These are phyloP conservation scores for Phlegmacium glaucopus DNA, from an alignment of 768 basidiomycete genomes.

Conservation along the genomic window DNA sequence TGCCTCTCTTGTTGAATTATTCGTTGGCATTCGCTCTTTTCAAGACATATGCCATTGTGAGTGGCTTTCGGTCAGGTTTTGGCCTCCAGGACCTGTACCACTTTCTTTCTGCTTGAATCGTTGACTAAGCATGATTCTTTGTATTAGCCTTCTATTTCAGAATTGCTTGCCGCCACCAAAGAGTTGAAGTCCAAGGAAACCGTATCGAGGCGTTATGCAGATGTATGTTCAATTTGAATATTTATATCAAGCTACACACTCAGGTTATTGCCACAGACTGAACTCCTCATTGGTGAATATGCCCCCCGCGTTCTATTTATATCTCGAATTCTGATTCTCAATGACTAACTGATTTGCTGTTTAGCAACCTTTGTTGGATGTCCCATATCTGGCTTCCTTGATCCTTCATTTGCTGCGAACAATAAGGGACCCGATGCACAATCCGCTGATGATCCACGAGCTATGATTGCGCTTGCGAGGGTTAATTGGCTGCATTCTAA, in stretches of 20 bases:
- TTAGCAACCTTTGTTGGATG: slow-evolving; percentile 35
- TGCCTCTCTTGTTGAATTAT: slow-evolving; percentile 39
- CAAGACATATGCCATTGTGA: slow-evolving; percentile 40
- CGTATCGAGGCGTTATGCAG: slow-evolving; percentile 42
- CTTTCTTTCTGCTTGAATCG: too few species aligned
- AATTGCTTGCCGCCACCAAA: slow-evolving; percentile 37
- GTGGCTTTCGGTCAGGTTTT: neutral
- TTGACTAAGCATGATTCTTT: too few species aligned
- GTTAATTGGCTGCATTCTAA: slow-evolving; percentile 41
- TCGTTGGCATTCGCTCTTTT: slow-evolving; percentile 47
- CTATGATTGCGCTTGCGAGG: slow-evolving; percentile 37
- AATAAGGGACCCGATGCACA: slow-evolving; percentile 12
- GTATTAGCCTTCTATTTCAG: slow-evolving; percentile 43
- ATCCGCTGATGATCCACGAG: slow-evolving; percentile 35
- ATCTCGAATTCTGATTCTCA: neutral
- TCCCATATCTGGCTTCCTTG: slow-evolving; percentile 27
- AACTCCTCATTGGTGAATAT: slow-evolving; percentile 37
- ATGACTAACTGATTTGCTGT: neutral
- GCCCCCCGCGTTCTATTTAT: neutral
- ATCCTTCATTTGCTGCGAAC: slow-evolving; percentile 9
- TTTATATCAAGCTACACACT: neutral
- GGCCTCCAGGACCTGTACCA: too few species aligned
- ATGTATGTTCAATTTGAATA: slow-evolving; percentile 32
- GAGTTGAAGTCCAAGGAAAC: slow-evolving; percentile 33
- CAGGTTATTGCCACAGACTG: slow-evolving; percentile 29